phyloP scores from a whole-genome alignment of 176 grass and related monocot genomes.

The Phyllostachys edulis region DNA sequence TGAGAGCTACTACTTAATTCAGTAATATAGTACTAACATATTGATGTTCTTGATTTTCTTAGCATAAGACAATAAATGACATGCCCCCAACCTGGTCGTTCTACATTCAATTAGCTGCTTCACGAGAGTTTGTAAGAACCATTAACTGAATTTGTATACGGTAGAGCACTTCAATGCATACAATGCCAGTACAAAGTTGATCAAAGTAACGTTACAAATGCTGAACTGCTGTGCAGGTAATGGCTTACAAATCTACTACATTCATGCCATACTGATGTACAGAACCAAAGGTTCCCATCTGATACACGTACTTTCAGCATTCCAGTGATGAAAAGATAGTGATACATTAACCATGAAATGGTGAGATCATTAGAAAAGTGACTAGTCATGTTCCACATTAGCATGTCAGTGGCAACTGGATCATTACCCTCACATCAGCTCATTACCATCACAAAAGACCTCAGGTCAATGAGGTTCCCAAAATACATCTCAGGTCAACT shows the following conservation, averaged over 20 bases:
- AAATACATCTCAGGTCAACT: neutral
- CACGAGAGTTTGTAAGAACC: neutral
- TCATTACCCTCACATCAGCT: constrained; percentile 26
- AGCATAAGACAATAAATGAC: neutral
- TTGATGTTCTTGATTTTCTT: neutral
- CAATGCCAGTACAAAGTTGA: neutral
- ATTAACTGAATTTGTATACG: neutral
- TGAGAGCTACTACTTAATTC: neutral
- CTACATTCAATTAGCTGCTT: neutral
- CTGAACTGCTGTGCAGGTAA: neutral
- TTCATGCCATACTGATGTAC: neutral
- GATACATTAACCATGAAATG: constrained; percentile 19
- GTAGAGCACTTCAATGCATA: neutral
- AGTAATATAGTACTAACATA: neutral
- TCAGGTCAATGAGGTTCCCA: constrained; percentile 20
- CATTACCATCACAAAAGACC: constrained; percentile 16
- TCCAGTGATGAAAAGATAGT: neutral
- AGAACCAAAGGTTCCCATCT: constrained; percentile 11
- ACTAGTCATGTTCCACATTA: neutral
- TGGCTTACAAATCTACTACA: neutral
- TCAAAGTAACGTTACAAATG: neutral
- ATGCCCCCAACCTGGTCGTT: neutral
- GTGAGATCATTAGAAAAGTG: neutral
- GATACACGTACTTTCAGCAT: neutral
- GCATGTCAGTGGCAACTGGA: constrained; percentile 42